phyloP scores from a whole-genome alignment of 768 basidiomycete species.

The Cystofilobasidium capitatum region DNA sequence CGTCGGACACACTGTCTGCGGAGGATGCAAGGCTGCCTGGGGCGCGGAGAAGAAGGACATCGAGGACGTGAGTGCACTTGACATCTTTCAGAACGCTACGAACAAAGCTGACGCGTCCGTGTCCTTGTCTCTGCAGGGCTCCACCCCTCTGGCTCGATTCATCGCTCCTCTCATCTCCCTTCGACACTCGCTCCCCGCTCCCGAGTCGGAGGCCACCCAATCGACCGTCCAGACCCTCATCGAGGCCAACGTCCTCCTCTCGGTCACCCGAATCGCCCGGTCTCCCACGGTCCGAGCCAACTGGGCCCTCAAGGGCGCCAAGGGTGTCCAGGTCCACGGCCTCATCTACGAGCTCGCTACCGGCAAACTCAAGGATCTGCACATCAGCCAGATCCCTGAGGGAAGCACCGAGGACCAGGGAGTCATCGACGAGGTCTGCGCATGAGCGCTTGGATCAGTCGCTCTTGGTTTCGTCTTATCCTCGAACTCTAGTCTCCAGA shows the following conservation, averaged over 20 bases:
- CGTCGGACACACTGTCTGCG: constrained; percentile 28
- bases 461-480: no score
- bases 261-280: constrained; percentile 18
- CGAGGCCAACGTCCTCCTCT: constrained; percentile 22
- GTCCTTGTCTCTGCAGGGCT: not conserved
- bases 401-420: not conserved
- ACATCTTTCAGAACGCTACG: not conserved
- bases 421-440: not conserved
- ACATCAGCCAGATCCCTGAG: not conserved
- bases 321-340: constrained; percentile 28
- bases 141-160: constrained; percentile 24
- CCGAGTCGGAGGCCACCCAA: not conserved
- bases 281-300: constrained; percentile 18
- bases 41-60: constrained; percentile 10
- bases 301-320: constrained; percentile 22
- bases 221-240: constrained; percentile 19
- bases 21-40: constrained; percentile 27
- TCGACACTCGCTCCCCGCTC: constrained; percentile 21
- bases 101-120: not conserved
- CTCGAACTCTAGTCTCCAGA: no score
- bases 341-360: constrained; percentile 17
- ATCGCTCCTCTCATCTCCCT: constrained; percentile 25
- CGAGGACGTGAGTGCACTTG: constrained; percentile 5
- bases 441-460: not conserved
- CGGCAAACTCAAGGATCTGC: not conserved